Percentiles rank a stretch among this genome's conserved stretches.
These are phyloP conservation scores for Anethum foeniculum DNA, from an alignment of 140 eudicot genomes.

Conservation along the genomic window DNA sequence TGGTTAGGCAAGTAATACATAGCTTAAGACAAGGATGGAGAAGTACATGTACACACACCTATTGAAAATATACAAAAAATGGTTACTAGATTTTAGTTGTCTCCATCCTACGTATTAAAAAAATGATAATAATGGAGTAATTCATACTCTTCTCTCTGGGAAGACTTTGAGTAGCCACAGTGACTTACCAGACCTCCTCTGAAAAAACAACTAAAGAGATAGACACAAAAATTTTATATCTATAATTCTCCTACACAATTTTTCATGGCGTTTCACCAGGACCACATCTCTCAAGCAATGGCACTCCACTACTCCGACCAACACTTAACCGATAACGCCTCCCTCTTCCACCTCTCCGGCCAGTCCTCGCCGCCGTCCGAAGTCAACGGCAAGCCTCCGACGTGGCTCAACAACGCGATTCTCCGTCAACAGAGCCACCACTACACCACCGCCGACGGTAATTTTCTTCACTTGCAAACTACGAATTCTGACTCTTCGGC, in stretches of 20 bases:
- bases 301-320: slow-evolving; percentile 57
- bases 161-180: neutral
- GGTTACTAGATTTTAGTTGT: neutral
- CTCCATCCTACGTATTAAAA: neutral
- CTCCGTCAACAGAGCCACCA: slow-evolving; percentile 43
- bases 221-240: neutral
- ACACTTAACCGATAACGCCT: slow-evolving; percentile 30
- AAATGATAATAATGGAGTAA: neutral
- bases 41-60: neutral
- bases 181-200: neutral
- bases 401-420: slow-evolving; percentile 65
- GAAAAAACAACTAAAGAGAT: neutral
- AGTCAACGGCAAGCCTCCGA: slow-evolving; percentile 29
- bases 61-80: neutral
- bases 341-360: slow-evolving; percentile 30
- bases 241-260: neutral
- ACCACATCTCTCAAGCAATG: slow-evolving; percentile 49
- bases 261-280: slow-evolving; percentile 37
- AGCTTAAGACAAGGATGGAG: too few species aligned
- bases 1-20: neutral
- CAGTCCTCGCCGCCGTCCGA: slow-evolving; percentile 13
- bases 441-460: slow-evolving; percentile 27
- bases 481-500: slow-evolving; percentile 49
- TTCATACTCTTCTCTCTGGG: neutral
- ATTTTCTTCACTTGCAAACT: slow-evolving; percentile 48